Evolutionary conservation across 768 basidiomycete genomes (phyloP).

Genomic region (Russula earlei): DNA sequence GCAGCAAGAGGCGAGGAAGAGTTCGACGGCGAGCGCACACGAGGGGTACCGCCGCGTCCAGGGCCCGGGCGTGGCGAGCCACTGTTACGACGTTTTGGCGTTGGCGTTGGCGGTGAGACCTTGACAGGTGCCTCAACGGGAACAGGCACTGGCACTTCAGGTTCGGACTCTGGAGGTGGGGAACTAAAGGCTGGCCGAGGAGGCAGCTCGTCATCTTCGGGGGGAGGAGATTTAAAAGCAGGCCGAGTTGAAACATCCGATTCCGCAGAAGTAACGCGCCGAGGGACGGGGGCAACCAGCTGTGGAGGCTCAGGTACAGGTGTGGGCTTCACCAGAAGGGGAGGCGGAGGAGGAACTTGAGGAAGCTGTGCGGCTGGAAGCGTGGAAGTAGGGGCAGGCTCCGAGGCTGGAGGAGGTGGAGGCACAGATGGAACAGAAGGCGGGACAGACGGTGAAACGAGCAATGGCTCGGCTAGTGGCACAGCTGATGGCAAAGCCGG

Average conservation of each 20-base stretch:
- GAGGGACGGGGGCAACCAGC: slow-evolving; percentile 21
- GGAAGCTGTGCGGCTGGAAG: background rate
- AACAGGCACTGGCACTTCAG: background rate
- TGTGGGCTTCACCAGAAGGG: background rate
- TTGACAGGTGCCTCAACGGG: slow-evolving; percentile 29
- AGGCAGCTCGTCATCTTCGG: slow-evolving; percentile 44
- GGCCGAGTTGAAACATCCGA: slow-evolving; percentile 31
- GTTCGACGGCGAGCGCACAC: slow-evolving; percentile 18
- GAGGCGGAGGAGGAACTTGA: background rate
- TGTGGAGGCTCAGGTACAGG: slow-evolving; percentile 14
- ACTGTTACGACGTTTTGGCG: slow-evolving; percentile 45
- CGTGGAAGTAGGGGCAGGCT: slow-evolving; percentile 21
- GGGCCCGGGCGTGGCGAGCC: slow-evolving; percentile 28
- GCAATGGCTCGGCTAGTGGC: no score
- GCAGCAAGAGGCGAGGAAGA: slow-evolving; percentile 4
- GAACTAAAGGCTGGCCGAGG: slow-evolving; percentile 23
- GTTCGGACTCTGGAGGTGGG: slow-evolving; percentile 24
- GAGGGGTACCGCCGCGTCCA: slow-evolving; percentile 29
- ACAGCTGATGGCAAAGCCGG: no score
- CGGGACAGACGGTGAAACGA: slow-evolving; percentile 19
- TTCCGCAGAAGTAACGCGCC: slow-evolving; percentile 17
- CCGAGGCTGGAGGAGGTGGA: slow-evolving; percentile 19
- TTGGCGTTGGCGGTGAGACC: slow-evolving; percentile 40
- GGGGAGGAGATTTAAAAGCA: slow-evolving; percentile 53
- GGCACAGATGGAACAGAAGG: slow-evolving; percentile 6